A percentile compares a stretch with the other conserved stretches of the same genome.
Conservation (phyloP, 2,329 filamentous ascomycete species). For the Aspergillus pseudoviridinutans region DNA sequence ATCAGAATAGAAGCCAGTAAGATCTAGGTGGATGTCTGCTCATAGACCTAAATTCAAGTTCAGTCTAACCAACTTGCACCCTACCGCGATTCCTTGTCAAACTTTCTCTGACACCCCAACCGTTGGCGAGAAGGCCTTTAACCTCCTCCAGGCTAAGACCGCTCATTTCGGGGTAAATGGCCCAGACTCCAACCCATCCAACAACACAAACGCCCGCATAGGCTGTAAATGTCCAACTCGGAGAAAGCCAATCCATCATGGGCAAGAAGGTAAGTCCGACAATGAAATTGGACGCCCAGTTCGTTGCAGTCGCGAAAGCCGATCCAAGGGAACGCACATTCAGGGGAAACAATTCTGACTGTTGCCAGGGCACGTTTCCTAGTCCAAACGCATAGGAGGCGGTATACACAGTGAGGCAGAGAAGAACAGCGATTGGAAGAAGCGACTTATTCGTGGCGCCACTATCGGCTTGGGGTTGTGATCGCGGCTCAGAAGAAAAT, state of each 20-base stretch:
- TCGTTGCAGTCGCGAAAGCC: constrained; percentile 66
- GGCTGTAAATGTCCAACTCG: constrained; percentile 73
- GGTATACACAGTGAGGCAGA: constrained; percentile 78
- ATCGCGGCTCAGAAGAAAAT: constrained; percentile 18
- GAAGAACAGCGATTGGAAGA: constrained; percentile 57
- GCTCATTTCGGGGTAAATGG: constrained; percentile 81
- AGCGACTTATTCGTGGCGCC: constrained; percentile 21
- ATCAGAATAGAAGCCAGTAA: background rate
- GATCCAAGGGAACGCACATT: constrained; percentile 61
- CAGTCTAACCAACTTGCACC: background rate
- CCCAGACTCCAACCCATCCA: constrained; percentile 67
- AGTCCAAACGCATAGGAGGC: constrained; percentile 81
- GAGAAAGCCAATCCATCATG: constrained; percentile 72
- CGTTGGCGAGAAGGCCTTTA: constrained; percentile 63
- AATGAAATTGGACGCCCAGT: constrained; percentile 83
- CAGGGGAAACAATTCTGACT: constrained; percentile 81
- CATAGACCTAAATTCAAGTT: background rate
- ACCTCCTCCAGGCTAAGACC: constrained; percentile 79
- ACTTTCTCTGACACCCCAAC: constrained; percentile 64
- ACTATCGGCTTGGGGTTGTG: constrained; percentile 9
- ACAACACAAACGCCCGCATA: constrained; percentile 67
- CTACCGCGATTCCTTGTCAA: constrained; percentile 18
- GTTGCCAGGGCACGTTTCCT: constrained; percentile 94
- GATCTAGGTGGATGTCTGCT: background rate
- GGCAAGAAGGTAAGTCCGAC: constrained; percentile 84